Base-by-base conservation (phyloP, 768 basidiomycete species). In the Steccherinum ochraceum region DNA sequence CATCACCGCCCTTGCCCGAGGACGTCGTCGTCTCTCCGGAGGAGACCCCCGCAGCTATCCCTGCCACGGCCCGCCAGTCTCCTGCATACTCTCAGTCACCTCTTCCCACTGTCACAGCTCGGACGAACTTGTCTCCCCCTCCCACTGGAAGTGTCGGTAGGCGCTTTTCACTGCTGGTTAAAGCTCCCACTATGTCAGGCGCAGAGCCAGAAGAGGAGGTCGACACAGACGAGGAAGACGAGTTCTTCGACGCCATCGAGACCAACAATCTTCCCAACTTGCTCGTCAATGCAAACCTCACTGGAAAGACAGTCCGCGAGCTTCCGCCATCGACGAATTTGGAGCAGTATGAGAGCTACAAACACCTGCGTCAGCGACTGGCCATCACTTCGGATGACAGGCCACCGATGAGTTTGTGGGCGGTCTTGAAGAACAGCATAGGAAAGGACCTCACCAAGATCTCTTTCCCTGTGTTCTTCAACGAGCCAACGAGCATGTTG, bases 181-280 rank as follows among this genome's bases (percentile, higher is more conserved):
- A 47, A 13, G 20, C 54, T 16, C 21, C 49, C 24, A 19, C 50
- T 12, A 46, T 51, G 13, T n/a, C n/a, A n/a, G 45, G 30, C 27
- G 30, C 39, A 3, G 67, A 67, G 13, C 74, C 72, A 10, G 68
- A 67, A 1, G 68, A 63, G 1, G 43, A 48, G 1, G 58, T 59
- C 19, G 78, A 78, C 49, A 86, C 85, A 1, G 87, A 89, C 59
- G 88, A 90, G 40, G 88, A 93, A 61, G 95, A 97, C 67, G 93
- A 98, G 67, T 97, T 97, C 68, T 97, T 95, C 63, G 95, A 97
- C 64, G 94, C 95, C 24, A 93, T 97, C 60, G 94, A 97, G 62
- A 67, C 82, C 13, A 86, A 86, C 44, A 81, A 74, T 40, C 69
- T 94, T 0, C 88, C 89, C 3, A 89, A 86, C 59, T 72, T 94